These are phyloP conservation scores for Vairimorpha ceranae DNA, from an alignment of 371 early-diverging fungal genomes.

Conservation along the genomic window DNA sequence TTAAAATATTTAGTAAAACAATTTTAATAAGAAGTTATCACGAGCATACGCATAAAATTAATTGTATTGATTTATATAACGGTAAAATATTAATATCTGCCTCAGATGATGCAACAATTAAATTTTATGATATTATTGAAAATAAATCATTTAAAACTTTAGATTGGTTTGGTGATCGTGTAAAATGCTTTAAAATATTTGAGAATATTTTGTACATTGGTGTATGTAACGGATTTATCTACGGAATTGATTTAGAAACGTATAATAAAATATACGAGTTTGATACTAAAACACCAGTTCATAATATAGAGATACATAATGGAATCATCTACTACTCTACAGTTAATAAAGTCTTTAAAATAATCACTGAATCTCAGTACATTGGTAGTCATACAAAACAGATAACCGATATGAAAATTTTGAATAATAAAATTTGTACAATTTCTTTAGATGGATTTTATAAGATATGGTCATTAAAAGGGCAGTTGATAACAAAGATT, in stretches of 20 bases:
- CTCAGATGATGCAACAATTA: slow-evolving; percentile 34
- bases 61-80: slow-evolving; percentile 11
- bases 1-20: slow-evolving; percentile 25
- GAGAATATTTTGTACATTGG: slow-evolving; percentile 28
- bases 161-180: neutral
- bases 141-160: slow-evolving; percentile 21
- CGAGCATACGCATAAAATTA: slow-evolving; percentile 40
- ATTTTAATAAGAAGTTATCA: slow-evolving; percentile 28
- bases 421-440: slow-evolving; percentile 27
- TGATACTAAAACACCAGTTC: neutral
- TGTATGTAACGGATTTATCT: slow-evolving; percentile 10
- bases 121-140: slow-evolving; percentile 23
- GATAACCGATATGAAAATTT: slow-evolving; percentile 25
- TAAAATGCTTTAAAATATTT: slow-evolving; percentile 8
- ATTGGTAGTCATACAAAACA: slow-evolving; percentile 30
- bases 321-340: slow-evolving; percentile 12
- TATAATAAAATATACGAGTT: slow-evolving; percentile 3
- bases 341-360: slow-evolving; percentile 18
- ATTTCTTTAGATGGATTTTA: slow-evolving; percentile 36
- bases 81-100: slow-evolving; percentile 18
- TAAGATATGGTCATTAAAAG: slow-evolving; percentile 18
- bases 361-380: neutral
- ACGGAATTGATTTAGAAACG: slow-evolving; percentile 2
- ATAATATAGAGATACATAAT: neutral
- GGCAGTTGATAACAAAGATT: slow-evolving; percentile 25